phyloP scores from a whole-genome alignment of 441 rosid species.

The Theobroma grandiflorum region DNA sequence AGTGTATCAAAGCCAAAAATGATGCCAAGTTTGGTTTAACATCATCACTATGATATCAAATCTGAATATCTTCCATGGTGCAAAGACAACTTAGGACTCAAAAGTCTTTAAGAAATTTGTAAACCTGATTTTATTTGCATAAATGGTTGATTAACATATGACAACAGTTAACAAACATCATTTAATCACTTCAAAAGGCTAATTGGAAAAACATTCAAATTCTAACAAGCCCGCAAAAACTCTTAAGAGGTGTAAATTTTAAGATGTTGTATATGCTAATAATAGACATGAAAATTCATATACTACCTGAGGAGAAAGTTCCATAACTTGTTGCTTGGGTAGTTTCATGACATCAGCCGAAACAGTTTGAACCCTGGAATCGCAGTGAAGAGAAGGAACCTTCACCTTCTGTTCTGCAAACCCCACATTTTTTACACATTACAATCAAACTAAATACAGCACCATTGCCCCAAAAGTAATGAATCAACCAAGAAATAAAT shows the following conservation, averaged over 20 bases:
- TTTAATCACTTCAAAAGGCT: conserved; percentile 6
- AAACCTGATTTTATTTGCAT: background rate
- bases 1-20: background rate
- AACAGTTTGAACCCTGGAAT: conserved; percentile 80
- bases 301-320: conserved; percentile 77
- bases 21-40: background rate
- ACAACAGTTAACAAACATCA: background rate
- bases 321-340: conserved; percentile 58
- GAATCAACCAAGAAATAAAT: conserved; percentile 29
- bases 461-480: background rate
- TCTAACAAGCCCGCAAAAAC: background rate
- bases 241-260: background rate
- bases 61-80: background rate
- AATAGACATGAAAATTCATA: background rate
- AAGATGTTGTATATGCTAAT: background rate
- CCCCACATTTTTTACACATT: conserved; percentile 34
- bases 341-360: conserved; percentile 81
- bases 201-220: conserved; percentile 12
- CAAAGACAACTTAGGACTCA: background rate
- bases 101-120: background rate
- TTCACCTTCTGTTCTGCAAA: conserved; percentile 92
- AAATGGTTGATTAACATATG: background rate
- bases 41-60: background rate
- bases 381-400: conserved; percentile 85
- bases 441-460: conserved; percentile 25